phyloP scores from a whole-genome alignment of 441 rosid species.

The Erodium chrysanthum region DNA sequence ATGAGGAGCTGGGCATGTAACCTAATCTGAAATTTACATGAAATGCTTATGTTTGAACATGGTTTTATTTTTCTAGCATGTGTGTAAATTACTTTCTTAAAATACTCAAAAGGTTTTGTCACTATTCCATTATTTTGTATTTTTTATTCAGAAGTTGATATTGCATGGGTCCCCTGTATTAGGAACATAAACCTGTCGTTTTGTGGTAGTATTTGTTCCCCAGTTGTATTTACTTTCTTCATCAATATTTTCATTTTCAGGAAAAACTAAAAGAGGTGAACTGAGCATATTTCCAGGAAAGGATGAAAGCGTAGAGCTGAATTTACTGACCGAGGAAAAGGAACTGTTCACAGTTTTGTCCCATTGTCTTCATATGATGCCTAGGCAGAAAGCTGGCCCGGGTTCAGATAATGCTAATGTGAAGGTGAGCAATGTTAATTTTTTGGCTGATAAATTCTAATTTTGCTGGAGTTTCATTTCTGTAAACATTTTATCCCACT shows the following conservation, averaged over 20 bases:
- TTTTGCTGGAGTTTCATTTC: background rate
- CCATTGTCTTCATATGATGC: conserved; percentile 85
- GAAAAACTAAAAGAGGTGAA: conserved; percentile 80
- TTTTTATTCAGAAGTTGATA: background rate
- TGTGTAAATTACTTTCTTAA: too few relatives aligned
- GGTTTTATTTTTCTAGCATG: background rate
- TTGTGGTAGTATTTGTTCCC: background rate
- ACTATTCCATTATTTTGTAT: background rate
- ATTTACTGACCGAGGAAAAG: background rate
- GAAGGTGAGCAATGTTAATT: conserved; percentile 29
- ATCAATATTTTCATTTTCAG: conserved; percentile 25
- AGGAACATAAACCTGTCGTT: background rate
- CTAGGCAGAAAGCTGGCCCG: conserved; percentile 53
- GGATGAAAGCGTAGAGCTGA: background rate
- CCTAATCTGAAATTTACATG: background rate
- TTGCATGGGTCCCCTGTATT: background rate
- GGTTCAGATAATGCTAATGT: conserved; percentile 34
- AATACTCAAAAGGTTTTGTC: background rate
- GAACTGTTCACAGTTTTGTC: conserved; percentile 43
- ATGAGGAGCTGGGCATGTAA: background rate
- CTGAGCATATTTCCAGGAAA: conserved; percentile 55
- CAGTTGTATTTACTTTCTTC: background rate
- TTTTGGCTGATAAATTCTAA: conserved; percentile 3
- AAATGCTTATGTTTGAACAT: background rate
- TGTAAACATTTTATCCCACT: background rate